Evolutionary conservation across 2,329 filamentous ascomycete genomes (phyloP).

Genomic region (Fusarium burgessii): DNA sequence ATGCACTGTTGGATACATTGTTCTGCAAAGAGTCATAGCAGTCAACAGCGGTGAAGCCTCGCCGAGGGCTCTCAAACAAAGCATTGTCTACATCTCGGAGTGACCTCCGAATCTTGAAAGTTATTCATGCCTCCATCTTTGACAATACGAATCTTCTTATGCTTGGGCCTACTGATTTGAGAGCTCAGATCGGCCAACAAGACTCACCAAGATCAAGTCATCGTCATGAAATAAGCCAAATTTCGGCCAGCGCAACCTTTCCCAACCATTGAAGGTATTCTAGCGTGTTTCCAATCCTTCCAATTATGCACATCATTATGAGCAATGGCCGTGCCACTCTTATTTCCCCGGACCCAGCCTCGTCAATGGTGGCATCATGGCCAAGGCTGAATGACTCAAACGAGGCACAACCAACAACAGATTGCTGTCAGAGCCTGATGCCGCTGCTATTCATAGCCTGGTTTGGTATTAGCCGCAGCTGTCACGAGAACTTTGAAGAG

Average conservation of each 20-base stretch:
- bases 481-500: slow-evolving; percentile 19
- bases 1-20: background rate
- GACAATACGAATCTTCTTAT: background rate
- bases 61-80: background rate
- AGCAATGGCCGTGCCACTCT: slow-evolving; percentile 18
- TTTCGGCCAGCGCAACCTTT: background rate
- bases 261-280: slow-evolving; percentile 1
- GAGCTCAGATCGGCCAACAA: slow-evolving; percentile 3
- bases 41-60: background rate
- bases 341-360: slow-evolving; percentile 30
- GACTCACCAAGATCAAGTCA: background rate
- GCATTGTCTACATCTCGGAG: background rate
- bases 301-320: slow-evolving; percentile 36
- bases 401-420: background rate
- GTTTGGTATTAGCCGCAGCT: background rate
- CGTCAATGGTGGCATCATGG: slow-evolving; percentile 2
- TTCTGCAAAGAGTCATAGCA: background rate
- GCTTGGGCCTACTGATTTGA: background rate
- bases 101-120: background rate
- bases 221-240: background rate
- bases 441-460: slow-evolving; percentile 17
- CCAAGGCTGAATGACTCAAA: background rate
- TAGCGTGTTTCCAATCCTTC: slow-evolving; percentile 31
- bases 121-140: background rate
- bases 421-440: background rate